phyloP scores from a whole-genome alignment of 2,329 filamentous ascomycete genomes.

The Dothidotthia symphoricarpi region DNA sequence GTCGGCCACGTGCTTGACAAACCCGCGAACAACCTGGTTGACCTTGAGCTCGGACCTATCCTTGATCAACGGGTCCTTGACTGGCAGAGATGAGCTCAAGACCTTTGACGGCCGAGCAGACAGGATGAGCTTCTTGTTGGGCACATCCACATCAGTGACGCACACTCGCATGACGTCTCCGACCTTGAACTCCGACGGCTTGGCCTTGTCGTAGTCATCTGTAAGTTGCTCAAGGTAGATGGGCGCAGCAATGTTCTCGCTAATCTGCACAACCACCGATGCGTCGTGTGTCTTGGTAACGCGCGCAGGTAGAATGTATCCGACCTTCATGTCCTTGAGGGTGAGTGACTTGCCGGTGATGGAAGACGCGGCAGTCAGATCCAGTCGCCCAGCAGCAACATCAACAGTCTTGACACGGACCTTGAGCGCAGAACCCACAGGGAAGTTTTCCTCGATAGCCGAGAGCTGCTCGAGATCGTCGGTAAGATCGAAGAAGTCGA shows the following conservation, averaged over 20 bases:
- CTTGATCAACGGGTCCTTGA: constrained; percentile 78
- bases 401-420: constrained; percentile 77
- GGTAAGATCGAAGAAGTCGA: constrained; percentile 79
- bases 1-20: constrained; percentile 85
- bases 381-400: constrained; percentile 68
- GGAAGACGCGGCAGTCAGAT: constrained; percentile 75
- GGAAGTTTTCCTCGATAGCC: constrained; percentile 76
- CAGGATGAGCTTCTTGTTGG: constrained; percentile 80
- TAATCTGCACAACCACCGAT: constrained; percentile 81
- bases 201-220: constrained; percentile 81
- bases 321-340: constrained; percentile 70
- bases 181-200: constrained; percentile 72
- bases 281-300: constrained; percentile 84
- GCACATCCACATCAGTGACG: constrained; percentile 72
- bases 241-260: constrained; percentile 73
- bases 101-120: constrained; percentile 86
- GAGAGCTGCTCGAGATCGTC: constrained; percentile 79
- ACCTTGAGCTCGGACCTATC: constrained; percentile 67
- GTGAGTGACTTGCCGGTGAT: constrained; percentile 58
- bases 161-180: constrained; percentile 88
- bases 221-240: constrained; percentile 79
- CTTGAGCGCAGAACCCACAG: constrained; percentile 82
- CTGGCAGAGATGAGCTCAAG: constrained; percentile 76
- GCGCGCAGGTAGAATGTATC: constrained; percentile 77
- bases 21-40: constrained; percentile 82